Percentiles rank a stretch among this genome's conserved stretches.
Evolutionary conservation across 2,329 filamentous ascomycete genomes (phyloP).

Genomic region (Tolypocladium nubicola): DNA sequence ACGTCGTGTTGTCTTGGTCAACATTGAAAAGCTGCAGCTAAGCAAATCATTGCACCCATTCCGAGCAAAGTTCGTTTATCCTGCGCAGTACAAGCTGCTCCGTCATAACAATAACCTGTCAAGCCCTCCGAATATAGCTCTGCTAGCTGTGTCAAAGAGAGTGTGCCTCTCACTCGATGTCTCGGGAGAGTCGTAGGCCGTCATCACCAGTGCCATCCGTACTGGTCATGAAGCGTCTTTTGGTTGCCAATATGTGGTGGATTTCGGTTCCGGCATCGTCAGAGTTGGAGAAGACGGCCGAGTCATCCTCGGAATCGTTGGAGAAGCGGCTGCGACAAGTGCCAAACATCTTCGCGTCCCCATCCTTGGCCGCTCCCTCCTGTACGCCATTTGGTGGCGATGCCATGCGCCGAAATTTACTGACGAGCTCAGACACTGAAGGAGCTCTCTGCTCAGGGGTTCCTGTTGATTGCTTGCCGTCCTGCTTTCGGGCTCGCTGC

Average conservation of each 20-base stretch:
- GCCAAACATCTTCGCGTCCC: conserved; percentile 1
- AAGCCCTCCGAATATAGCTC: background rate
- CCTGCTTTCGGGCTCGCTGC: background rate
- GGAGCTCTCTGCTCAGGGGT: conserved; percentile 4
- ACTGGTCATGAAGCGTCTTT: background rate
- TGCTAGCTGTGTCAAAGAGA: background rate
- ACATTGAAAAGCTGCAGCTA: background rate
- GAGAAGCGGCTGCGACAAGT: conserved; percentile 4
- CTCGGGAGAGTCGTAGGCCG: background rate
- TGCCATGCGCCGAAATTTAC: conserved; percentile 12
- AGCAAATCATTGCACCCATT: background rate
- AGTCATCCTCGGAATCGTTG: conserved; percentile 3
- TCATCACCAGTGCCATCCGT: background rate
- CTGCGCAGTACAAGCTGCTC: conserved; percentile 4
- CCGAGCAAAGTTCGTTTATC: conserved; percentile 1
- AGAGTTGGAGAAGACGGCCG: background rate
- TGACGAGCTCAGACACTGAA: conserved; percentile 15
- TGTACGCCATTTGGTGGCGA: conserved; percentile 2
- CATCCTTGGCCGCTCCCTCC: background rate
- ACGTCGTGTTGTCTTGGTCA: conserved; percentile 1
- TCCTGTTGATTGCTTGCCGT: background rate
- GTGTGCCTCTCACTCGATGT: background rate
- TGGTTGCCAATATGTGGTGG: background rate
- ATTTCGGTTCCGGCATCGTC: background rate
- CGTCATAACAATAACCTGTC: background rate